Conservation (phyloP, 1,139 yeast species). For the Suhomyces panamericanus region DNA sequence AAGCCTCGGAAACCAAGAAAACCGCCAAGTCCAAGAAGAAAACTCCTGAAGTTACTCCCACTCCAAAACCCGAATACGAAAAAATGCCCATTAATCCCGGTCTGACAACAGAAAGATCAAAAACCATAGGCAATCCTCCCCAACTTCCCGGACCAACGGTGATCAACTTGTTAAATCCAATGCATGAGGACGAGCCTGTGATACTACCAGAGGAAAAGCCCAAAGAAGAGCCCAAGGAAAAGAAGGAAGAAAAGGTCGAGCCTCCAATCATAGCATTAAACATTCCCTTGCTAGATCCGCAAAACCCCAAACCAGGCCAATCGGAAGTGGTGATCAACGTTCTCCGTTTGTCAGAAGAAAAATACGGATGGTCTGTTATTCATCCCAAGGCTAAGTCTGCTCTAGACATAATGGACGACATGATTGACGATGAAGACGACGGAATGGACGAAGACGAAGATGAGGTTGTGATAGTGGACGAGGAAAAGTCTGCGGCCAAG, state of each 20-base stretch:
- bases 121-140: slow-evolving; percentile 6
- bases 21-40: slow-evolving; percentile 13
- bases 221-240: slow-evolving; percentile 14
- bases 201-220: slow-evolving; percentile 8
- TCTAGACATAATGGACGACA: slow-evolving; percentile 61
- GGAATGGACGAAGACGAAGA: slow-evolving; percentile 60
- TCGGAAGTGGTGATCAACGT: slow-evolving; percentile 79
- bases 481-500: slow-evolving; percentile 22
- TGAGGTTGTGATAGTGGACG: slow-evolving; percentile 38
- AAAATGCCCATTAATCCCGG: slow-evolving; percentile 19
- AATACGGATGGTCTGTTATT: slow-evolving; percentile 75
- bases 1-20: slow-evolving; percentile 13
- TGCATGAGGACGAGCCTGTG: slow-evolving; percentile 12
- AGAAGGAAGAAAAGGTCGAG: slow-evolving; percentile 30
- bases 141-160: slow-evolving; percentile 22
- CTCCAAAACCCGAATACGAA: slow-evolving; percentile 23
- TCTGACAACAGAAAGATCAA: slow-evolving; percentile 23
- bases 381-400: slow-evolving; percentile 69
- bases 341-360: slow-evolving; percentile 75
- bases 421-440: slow-evolving; percentile 60
- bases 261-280: slow-evolving; percentile 53
- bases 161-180: slow-evolving; percentile 17
- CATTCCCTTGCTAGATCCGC: slow-evolving; percentile 54
- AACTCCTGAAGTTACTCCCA: slow-evolving; percentile 9
- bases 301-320: slow-evolving; percentile 58